Evolutionary conservation across 305 asterid genomes (phyloP).

Genomic region (Ilex paraguariensis): DNA sequence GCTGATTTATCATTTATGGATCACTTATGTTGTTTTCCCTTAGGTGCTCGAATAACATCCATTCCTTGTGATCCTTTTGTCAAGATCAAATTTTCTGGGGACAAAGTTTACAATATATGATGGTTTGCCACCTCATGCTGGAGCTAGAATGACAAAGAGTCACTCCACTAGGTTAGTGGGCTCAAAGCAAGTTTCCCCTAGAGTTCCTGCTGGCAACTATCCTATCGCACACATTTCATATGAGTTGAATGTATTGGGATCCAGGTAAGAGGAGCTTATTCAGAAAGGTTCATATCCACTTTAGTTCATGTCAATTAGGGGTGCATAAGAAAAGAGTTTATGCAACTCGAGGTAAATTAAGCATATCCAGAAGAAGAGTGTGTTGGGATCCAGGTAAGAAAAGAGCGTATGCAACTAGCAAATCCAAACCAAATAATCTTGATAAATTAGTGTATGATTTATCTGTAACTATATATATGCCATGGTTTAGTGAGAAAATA

Average conservation of each 20-base stretch:
- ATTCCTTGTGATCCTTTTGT: not conserved
- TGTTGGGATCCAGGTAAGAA: too few species aligned
- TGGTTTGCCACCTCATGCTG: slow-evolving; percentile 59
- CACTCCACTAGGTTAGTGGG: slow-evolving; percentile 51
- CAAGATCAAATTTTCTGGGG: slow-evolving; percentile 88
- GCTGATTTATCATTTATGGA: not conserved
- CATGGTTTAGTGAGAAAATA: too few species aligned
- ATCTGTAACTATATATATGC: too few species aligned
- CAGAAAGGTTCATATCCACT: not conserved
- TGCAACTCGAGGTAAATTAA: too few species aligned
- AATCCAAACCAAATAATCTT: too few species aligned
- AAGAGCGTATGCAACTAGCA: too few species aligned
- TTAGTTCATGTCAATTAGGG: not conserved
- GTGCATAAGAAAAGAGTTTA: slow-evolving; percentile 15
- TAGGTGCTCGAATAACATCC: not conserved
- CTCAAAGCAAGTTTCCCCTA: slow-evolving; percentile 52
- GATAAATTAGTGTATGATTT: too few species aligned
- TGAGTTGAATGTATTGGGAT: slow-evolving; percentile 77
- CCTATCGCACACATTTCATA: slow-evolving; percentile 83
- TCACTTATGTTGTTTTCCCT: not conserved
- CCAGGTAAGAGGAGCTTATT: slow-evolving; percentile 45
- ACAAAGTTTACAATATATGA: slow-evolving; percentile 80
- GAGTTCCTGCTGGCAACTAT: slow-evolving; percentile 58
- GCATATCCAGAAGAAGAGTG: too few species aligned
- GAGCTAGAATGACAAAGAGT: slow-evolving; percentile 51